A percentile compares a stretch with the other conserved stretches of the same genome.
Conservation (phyloP, 345 rosid genomes). For the Eucalyptus albens region DNA sequence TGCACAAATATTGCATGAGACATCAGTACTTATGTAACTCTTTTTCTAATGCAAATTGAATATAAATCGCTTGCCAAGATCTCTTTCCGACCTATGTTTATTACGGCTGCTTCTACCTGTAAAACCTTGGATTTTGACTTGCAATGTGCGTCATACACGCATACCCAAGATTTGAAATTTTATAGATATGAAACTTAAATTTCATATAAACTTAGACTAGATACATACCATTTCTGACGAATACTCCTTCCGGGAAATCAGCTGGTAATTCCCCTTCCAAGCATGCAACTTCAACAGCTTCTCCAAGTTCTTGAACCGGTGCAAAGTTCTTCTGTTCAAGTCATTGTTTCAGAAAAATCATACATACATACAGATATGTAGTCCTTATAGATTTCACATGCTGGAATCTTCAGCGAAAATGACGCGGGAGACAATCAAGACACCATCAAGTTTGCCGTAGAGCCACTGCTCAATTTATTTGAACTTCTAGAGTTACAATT, state of each 20-base stretch:
- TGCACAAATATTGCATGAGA: background rate
- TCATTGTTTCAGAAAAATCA: background rate
- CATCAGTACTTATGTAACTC: background rate
- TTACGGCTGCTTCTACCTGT: background rate
- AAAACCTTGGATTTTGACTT: background rate
- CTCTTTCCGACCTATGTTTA: background rate
- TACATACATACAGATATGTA: background rate
- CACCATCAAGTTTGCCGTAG: background rate
- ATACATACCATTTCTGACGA: background rate
- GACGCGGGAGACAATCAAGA: background rate
- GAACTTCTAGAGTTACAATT: background rate
- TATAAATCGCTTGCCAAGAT: background rate
- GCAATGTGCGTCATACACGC: background rate
- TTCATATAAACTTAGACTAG: background rate
- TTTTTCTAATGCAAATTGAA: background rate
- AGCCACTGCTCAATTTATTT: background rate
- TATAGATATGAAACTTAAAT: background rate
- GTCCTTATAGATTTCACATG: background rate
- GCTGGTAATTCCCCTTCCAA: background rate
- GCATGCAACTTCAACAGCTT: background rate
- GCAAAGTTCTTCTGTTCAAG: background rate
- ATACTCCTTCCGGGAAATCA: background rate
- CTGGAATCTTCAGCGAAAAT: background rate
- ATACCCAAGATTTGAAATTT: background rate
- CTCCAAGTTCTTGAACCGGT: background rate